These are phyloP conservation scores for Euphorbia pulcherrima DNA, from an alignment of 345 rosid genomes.

Conservation along the genomic window DNA sequence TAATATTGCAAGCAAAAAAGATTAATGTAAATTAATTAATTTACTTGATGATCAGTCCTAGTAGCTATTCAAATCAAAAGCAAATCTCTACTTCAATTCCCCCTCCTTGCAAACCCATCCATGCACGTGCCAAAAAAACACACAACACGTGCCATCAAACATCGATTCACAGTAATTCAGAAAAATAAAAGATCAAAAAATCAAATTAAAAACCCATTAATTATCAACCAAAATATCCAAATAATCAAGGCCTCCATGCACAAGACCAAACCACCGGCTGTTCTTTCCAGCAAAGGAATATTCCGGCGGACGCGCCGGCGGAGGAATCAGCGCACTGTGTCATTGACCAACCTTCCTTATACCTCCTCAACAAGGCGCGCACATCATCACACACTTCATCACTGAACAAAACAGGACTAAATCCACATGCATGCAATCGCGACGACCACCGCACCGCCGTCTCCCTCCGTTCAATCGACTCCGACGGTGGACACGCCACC, in stretches of 20 bases:
- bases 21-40: slow-evolving; percentile 24
- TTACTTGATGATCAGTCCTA: slow-evolving; percentile 19
- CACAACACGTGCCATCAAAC: too few relatives aligned
- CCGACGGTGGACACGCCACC: slow-evolving; percentile 63
- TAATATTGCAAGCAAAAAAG: too few relatives aligned
- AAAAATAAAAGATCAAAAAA: background rate
- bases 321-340: slow-evolving; percentile 54
- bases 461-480: slow-evolving; percentile 74
- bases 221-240: slow-evolving; percentile 2
- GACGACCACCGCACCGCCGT: slow-evolving; percentile 71
- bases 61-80: slow-evolving; percentile 28
- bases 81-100: slow-evolving; percentile 16
- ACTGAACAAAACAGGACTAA: slow-evolving; percentile 45
- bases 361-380: slow-evolving; percentile 85
- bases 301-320: too few relatives aligned
- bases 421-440: slow-evolving; percentile 57
- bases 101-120: too few relatives aligned
- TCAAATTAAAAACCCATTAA: background rate
- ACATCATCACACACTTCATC: slow-evolving; percentile 91
- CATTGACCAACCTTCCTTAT: slow-evolving; percentile 93
- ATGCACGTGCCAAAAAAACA: too few relatives aligned
- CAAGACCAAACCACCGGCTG: slow-evolving; percentile 96
- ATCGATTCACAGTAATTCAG: too few relatives aligned
- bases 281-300: slow-evolving; percentile 90
- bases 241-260: slow-evolving; percentile 83